phyloP scores from a whole-genome alignment of 768 basidiomycete genomes.

The Boletus tylopilopsis region DNA sequence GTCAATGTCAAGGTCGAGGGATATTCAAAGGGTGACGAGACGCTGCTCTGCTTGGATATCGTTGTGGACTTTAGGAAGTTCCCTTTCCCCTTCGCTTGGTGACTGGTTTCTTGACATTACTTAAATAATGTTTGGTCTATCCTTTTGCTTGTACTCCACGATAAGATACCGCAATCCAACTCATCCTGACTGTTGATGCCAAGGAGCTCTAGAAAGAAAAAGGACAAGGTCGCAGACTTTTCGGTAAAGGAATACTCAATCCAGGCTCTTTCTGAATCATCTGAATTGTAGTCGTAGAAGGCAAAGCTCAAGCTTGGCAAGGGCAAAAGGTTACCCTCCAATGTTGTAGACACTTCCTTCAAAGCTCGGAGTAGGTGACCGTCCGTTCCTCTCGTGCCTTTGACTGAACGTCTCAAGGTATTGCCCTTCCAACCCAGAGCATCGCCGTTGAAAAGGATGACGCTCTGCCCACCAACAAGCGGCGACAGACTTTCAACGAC shows the following conservation, averaged over 20 bases:
- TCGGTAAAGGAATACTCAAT: slow-evolving; percentile 43
- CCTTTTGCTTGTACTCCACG: slow-evolving; percentile 1
- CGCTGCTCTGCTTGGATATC: slow-evolving; percentile 78
- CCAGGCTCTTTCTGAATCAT: background rate
- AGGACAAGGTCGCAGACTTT: slow-evolving; percentile 86
- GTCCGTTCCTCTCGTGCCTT: background rate
- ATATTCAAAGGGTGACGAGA: slow-evolving; percentile 67
- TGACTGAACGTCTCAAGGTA: slow-evolving; percentile 50
- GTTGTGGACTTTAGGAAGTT: slow-evolving; percentile 68
- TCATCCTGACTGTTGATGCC: slow-evolving; percentile 50
- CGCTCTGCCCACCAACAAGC: slow-evolving; percentile 64
- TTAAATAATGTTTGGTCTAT: background rate
- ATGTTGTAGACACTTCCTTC: slow-evolving; percentile 95
- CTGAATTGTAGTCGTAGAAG: slow-evolving; percentile 55
- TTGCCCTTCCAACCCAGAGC: slow-evolving; percentile 84
- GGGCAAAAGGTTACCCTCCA: slow-evolving; percentile 75
- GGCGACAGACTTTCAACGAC: slow-evolving; percentile 73
- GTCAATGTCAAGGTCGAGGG: slow-evolving; percentile 69
- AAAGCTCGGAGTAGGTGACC: slow-evolving; percentile 77
- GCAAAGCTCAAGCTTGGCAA: slow-evolving; percentile 96
- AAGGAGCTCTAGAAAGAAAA: slow-evolving; percentile 82
- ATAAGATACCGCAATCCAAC: background rate
- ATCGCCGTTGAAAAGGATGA: slow-evolving; percentile 57
- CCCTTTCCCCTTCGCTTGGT: slow-evolving; percentile 27
- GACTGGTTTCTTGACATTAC: slow-evolving; percentile 10